Conservation (phyloP, 371 early-diverging fungal species). For the Zopfochytrium polystomum region DNA sequence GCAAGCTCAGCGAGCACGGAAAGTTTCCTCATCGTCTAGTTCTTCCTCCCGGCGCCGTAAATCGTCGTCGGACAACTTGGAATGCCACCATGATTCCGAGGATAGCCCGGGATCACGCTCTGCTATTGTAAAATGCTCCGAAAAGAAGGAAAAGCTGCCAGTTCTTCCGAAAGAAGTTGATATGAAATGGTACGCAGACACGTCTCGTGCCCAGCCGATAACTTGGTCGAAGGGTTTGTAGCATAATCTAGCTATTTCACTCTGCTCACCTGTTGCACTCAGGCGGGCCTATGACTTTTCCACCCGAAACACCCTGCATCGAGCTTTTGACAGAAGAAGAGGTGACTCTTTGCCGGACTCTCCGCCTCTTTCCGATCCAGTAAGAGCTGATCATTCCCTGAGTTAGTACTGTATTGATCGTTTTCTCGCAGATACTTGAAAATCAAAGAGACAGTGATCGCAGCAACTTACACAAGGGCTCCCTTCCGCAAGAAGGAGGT, state of each 20-base stretch:
- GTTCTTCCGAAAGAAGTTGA: slow-evolving; percentile 1
- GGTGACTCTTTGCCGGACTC: slow-evolving; percentile 3
- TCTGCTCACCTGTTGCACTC: too few relatives aligned
- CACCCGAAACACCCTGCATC: background rate
- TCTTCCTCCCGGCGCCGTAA: too few relatives aligned
- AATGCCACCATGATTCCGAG: too few relatives aligned
- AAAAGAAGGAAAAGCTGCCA: too few relatives aligned
- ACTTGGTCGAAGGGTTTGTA: slow-evolving; percentile 8
- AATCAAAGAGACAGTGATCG: slow-evolving; percentile 8
- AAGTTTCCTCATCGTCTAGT: too few relatives aligned
- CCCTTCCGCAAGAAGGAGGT: slow-evolving; percentile 6
- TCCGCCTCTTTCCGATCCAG: too few relatives aligned
- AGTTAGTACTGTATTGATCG: background rate
- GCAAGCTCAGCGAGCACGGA: too few relatives aligned
- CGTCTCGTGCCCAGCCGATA: background rate
- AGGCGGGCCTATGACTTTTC: slow-evolving; percentile 10
- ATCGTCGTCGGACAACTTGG: too few relatives aligned
- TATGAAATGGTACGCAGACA: slow-evolving; percentile 3
- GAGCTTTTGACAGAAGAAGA: slow-evolving; percentile 7
- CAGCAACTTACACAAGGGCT: slow-evolving; percentile 10
- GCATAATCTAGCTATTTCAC: too few relatives aligned
- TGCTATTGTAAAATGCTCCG: too few relatives aligned
- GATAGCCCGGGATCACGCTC: too few relatives aligned
- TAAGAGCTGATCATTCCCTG: too few relatives aligned
- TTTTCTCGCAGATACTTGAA: background rate